A percentile compares a stretch with the other conserved stretches of the same genome.
Evolutionary conservation across 306 rosid species (phyloP).

Genomic region (Erythrophleum fordii): DNA sequence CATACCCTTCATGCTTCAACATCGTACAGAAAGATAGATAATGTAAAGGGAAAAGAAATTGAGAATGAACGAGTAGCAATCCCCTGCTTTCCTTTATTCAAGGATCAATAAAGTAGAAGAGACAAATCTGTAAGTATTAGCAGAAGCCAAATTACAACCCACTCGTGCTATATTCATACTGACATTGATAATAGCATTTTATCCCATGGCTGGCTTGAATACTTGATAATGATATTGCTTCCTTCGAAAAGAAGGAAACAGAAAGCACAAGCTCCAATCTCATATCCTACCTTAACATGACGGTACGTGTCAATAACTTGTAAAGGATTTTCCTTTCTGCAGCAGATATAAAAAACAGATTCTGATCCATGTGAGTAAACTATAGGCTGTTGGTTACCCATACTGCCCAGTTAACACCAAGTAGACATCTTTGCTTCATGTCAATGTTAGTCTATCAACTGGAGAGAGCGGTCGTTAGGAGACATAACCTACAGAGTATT

Average conservation of each 20-base stretch:
- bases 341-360: slow-evolving; percentile 26
- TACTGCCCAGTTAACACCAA: slow-evolving; percentile 9
- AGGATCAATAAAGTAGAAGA: background rate
- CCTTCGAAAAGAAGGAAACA: slow-evolving; percentile 3
- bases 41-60: background rate
- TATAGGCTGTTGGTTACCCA: slow-evolving; percentile 20
- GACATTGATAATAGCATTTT: slow-evolving; percentile 34
- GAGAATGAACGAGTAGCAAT: background rate
- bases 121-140: slow-evolving; percentile 23
- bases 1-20: too few relatives aligned
- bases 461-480: slow-evolving; percentile 43
- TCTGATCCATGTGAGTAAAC: background rate
- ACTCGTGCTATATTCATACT: slow-evolving; percentile 52
- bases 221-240: slow-evolving; percentile 31
- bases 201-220: slow-evolving; percentile 3
- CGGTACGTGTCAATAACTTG: slow-evolving; percentile 23
- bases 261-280: background rate
- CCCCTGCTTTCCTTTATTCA: background rate
- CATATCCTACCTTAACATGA: slow-evolving; percentile 6
- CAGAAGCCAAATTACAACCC: slow-evolving; percentile 36
- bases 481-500: slow-evolving; percentile 36
- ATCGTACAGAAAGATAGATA: background rate
- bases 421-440: slow-evolving; percentile 19
- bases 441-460: slow-evolving; percentile 47
- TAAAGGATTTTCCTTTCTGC: slow-evolving; percentile 28